These are phyloP conservation scores for Fagus sylvatica DNA, from an alignment of 306 rosid genomes.

Conservation along the genomic window DNA sequence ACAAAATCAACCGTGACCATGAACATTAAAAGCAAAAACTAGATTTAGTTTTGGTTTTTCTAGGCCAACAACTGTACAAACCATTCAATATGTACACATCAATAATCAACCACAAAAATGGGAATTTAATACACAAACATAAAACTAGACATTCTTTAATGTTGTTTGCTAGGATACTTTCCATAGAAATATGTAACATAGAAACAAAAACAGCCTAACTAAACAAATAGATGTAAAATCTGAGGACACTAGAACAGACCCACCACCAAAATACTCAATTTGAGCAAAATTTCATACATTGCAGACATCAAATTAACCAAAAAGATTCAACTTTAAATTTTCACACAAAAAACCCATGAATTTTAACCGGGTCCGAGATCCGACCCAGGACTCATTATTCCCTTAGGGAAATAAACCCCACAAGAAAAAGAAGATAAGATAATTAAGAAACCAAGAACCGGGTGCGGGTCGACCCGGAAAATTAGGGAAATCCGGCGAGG, in stretches of 20 bases:
- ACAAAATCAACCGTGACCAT: not conserved
- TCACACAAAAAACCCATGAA: not conserved
- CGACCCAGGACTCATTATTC: slow-evolving; percentile 8
- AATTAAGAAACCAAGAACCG: not conserved
- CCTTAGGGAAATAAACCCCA: not conserved
- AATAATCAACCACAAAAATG: not conserved
- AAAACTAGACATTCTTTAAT: not conserved
- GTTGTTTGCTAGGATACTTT: not conserved
- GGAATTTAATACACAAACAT: not conserved
- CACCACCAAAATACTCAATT: not conserved
- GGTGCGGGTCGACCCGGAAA: slow-evolving; percentile 24
- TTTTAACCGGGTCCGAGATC: slow-evolving; percentile 9
- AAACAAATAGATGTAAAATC: not conserved
- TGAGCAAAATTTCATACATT: not conserved
- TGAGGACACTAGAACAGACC: not conserved
- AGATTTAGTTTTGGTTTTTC: not conserved
- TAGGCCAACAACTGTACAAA: not conserved
- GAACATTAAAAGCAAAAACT: not conserved
- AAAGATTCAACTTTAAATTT: not conserved
- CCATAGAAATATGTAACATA: not conserved
- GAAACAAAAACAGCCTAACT: not conserved
- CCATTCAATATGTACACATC: not conserved
- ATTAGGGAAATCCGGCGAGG: not conserved
- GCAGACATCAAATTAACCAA: not conserved
- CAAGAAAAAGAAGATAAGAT: not conserved